Conservation (phyloP, 495 filamentous ascomycete genomes). For the Tuber indicum region DNA sequence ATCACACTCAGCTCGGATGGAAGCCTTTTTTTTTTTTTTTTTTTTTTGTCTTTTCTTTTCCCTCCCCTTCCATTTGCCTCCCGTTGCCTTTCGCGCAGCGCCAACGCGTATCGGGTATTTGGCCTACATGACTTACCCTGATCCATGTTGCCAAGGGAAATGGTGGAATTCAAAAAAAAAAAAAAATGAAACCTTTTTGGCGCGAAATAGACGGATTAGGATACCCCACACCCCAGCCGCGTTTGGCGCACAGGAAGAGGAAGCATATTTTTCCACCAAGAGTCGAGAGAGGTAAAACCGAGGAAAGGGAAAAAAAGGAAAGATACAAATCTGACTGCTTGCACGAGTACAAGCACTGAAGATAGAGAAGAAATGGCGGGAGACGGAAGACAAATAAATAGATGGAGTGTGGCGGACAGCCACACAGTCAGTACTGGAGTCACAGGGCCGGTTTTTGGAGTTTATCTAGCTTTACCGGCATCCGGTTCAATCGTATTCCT, state of each 20-base stretch:
- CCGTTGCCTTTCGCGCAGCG: neutral
- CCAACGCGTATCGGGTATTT: neutral
- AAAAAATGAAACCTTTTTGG: conserved; percentile 17
- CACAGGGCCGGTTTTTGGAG: neutral
- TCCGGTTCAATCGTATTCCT: neutral
- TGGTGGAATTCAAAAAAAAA: neutral
- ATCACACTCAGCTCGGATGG: neutral
- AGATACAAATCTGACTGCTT: neutral
- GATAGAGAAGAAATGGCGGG: neutral
- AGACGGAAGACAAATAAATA: neutral
- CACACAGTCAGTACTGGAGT: neutral
- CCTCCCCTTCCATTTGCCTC: neutral
- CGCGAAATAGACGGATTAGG: conserved; percentile 30
- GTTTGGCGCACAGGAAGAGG: conserved; percentile 25
- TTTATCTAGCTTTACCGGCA: neutral
- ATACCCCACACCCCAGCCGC: conserved; percentile 18
- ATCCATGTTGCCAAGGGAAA: neutral
- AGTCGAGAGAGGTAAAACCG: too few species aligned
- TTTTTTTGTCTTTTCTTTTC: neutral
- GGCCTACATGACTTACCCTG: neutral
- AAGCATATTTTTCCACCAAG: neutral
- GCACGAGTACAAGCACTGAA: neutral
- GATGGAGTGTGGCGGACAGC: neutral
- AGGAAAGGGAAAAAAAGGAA: neutral
- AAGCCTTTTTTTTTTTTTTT: neutral